Conservation (phyloP, 179 eudicot genomes). For the Dionaea muscipula region DNA sequence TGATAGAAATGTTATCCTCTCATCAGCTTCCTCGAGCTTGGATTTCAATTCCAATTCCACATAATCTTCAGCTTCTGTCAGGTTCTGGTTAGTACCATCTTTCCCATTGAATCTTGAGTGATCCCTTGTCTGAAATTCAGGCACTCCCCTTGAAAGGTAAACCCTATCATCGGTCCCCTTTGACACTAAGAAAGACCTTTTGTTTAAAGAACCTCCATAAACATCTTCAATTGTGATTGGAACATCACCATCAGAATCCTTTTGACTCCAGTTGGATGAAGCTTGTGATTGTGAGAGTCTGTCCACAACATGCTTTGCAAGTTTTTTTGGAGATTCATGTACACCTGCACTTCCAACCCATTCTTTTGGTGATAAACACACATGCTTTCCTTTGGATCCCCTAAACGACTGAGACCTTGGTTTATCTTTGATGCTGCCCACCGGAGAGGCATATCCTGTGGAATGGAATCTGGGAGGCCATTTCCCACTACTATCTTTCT, state of each 20-base stretch:
- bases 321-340: constrained; percentile 54
- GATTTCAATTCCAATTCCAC: constrained; percentile 30
- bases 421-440: constrained; percentile 38
- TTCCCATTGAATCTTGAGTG: constrained; percentile 10
- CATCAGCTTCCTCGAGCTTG: constrained; percentile 58
- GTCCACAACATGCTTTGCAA: constrained; percentile 79
- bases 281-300: constrained; percentile 55
- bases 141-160: constrained; percentile 6
- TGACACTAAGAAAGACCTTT: constrained; percentile 16
- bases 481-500: constrained; percentile 24
- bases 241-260: constrained; percentile 35
- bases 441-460: constrained; percentile 43
- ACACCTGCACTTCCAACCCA: constrained; percentile 37
- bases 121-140: constrained; percentile 17
- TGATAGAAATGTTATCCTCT: constrained; percentile 33
- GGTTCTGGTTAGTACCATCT: constrained; percentile 10
- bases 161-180: constrained; percentile 16
- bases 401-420: constrained; percentile 46
- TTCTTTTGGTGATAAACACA: constrained; percentile 29
- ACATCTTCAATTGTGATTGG: constrained; percentile 84
- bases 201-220: constrained; percentile 30
- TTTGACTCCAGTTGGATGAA: constrained; percentile 20
- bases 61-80: constrained; percentile 23
- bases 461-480: constrained; percentile 50
- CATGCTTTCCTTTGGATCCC: constrained; percentile 34